These are phyloP conservation scores for Yamadazyma akitaensis DNA, from an alignment of 805 yeast species.

Conservation along the genomic window DNA sequence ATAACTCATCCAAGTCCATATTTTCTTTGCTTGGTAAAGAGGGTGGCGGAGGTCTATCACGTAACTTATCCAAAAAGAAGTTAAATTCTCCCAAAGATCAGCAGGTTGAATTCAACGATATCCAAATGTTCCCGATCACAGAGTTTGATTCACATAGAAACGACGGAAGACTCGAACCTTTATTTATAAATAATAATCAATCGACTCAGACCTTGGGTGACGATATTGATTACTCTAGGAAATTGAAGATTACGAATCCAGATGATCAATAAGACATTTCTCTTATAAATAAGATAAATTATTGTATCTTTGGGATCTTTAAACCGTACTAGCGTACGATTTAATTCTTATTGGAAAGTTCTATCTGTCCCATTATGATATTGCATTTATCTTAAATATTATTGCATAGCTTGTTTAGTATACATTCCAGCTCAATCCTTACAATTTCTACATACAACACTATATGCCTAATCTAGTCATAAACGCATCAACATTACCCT, in stretches of 20 bases:
- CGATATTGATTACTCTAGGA: conserved; percentile 33
- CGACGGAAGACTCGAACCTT: conserved; percentile 20
- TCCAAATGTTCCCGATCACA: conserved; percentile 33
- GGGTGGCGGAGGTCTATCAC: conserved; percentile 17
- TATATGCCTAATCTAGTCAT: background rate
- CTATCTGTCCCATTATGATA: background rate
- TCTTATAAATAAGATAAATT: too few relatives aligned
- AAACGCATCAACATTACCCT: conserved; percentile 8
- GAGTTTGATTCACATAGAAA: conserved; percentile 23
- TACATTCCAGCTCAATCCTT: background rate
- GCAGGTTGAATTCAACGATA: conserved; percentile 14
- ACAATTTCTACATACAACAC: background rate
- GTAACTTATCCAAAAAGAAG: conserved; percentile 31
- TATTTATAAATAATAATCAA: conserved; percentile 23
- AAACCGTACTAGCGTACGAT: too few relatives aligned
- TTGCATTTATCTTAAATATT: conserved; percentile 1
- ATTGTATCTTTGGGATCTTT: too few relatives aligned
- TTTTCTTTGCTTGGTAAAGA: conserved; percentile 20
- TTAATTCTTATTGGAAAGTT: background rate
- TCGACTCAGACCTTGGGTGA: conserved; percentile 32
- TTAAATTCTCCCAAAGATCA: conserved; percentile 13
- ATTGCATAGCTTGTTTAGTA: conserved; percentile 5
- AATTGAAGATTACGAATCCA: conserved; percentile 16
- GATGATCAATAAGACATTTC: background rate
- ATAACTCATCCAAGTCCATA: conserved; percentile 34